A percentile compares a stretch with the other conserved stretches of the same genome.
Evolutionary conservation across 129 eudicot genomes (phyloP).

Genomic region (Tanacetum coccineum): DNA sequence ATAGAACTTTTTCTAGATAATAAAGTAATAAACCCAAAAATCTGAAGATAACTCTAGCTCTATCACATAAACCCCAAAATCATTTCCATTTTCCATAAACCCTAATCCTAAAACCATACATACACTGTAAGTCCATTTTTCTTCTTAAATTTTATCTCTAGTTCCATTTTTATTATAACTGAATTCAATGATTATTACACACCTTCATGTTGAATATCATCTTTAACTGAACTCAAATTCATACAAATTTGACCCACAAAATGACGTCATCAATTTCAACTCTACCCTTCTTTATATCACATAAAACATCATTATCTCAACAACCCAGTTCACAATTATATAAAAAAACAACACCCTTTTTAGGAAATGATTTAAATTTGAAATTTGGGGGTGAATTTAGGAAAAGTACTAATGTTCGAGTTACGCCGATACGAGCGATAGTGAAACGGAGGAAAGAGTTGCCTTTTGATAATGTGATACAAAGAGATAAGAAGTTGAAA

Average conservation of each 20-base stretch:
- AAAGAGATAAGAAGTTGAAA: slow-evolving; percentile 90
- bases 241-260: slow-evolving; percentile 29
- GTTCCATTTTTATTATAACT: neutral
- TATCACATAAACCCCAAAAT: slow-evolving; percentile 1
- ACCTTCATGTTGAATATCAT: too few relatives aligned
- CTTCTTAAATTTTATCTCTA: neutral
- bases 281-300: slow-evolving; percentile 42
- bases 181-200: neutral
- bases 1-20: neutral
- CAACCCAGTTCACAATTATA: slow-evolving; percentile 22
- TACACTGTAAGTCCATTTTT: slow-evolving; percentile 19
- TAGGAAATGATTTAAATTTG: slow-evolving; percentile 45
- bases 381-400: slow-evolving; percentile 22
- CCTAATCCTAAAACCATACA: neutral
- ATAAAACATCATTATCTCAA: slow-evolving; percentile 34
- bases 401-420: slow-evolving; percentile 31
- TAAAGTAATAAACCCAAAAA: neutral
- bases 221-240: slow-evolving; percentile 24
- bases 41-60: neutral
- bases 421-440: slow-evolving; percentile 55
- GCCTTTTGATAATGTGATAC: slow-evolving; percentile 90
- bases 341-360: slow-evolving; percentile 31
- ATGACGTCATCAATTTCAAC: slow-evolving; percentile 40
- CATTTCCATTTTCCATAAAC: neutral
- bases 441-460: slow-evolving; percentile 94